phyloP scores from a whole-genome alignment of 192 early-diverging fungal genomes.

The Podila verticillata region DNA sequence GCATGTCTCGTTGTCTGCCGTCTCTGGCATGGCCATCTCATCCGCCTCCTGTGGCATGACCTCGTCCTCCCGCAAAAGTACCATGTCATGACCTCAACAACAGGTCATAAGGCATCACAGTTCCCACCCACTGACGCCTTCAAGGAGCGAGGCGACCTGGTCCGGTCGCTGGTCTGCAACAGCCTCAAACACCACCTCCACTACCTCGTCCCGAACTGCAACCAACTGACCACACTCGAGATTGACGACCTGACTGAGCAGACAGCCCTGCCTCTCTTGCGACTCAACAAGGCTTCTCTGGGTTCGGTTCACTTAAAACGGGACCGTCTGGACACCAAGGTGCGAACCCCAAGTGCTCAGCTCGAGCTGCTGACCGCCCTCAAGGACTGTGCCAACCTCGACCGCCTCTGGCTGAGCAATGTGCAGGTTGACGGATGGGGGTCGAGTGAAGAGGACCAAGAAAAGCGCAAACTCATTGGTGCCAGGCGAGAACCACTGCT shows the following conservation, averaged over 20 bases:
- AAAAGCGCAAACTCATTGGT: neutral
- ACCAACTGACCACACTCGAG: conserved; percentile 12
- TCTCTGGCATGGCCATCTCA: conserved; percentile 8
- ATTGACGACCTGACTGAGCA: conserved; percentile 8
- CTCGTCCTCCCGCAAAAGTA: conserved; percentile 16
- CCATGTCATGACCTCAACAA: conserved; percentile 2
- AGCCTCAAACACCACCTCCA: conserved; percentile 12
- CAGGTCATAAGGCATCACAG: neutral
- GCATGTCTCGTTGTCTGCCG: conserved; percentile 6
- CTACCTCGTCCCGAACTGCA: conserved; percentile 14
- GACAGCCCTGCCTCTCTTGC: conserved; percentile 5
- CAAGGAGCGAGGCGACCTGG: conserved; percentile 6
- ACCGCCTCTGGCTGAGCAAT: conserved; percentile 5
- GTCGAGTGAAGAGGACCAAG: conserved; percentile 1
- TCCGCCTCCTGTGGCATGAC: conserved; percentile 17
- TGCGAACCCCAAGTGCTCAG: neutral
- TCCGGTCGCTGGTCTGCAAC: conserved; percentile 21
- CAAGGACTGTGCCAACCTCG: conserved; percentile 1
- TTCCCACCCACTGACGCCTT: conserved; percentile 12
- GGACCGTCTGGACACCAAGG: neutral
- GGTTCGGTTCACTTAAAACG: conserved; percentile 1
- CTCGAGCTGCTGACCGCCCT: conserved; percentile 4
- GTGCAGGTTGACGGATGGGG: conserved; percentile 4
- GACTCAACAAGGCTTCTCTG: conserved; percentile 12
- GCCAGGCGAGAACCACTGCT: neutral